Evolutionary conservation across 257 asterid species (phyloP).

Genomic region (Verbascum thapsus): DNA sequence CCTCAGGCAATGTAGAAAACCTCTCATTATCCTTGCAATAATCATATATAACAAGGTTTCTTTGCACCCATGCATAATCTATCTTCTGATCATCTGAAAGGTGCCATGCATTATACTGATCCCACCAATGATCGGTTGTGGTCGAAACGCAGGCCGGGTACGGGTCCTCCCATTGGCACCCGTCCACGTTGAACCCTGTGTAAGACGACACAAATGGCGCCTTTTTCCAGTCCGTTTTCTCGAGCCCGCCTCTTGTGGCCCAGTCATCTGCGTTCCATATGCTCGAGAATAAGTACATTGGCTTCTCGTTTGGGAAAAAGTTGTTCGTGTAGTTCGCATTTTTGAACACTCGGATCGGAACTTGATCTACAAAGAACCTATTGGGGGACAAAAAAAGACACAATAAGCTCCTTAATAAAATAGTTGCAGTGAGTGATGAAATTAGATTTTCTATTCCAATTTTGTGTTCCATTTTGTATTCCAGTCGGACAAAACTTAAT

Average conservation of each 20-base stretch:
- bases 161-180: conserved; percentile 88
- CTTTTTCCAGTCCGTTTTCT: conserved; percentile 88
- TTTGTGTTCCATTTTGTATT: no score
- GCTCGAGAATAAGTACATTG: conserved; percentile 93
- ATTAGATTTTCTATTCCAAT: no score
- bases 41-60: conserved; percentile 86
- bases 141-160: conserved; percentile 83
- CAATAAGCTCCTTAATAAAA: no score
- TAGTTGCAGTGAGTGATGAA: neutral
- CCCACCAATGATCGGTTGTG: conserved; percentile 91
- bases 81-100: conserved; percentile 57
- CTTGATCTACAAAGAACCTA: conserved; percentile 81
- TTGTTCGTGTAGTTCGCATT: conserved; percentile 87
- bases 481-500: no score
- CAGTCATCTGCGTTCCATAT: conserved; percentile 98
- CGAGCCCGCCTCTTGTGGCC: conserved; percentile 96
- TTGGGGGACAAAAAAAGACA: neutral
- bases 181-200: conserved; percentile 71
- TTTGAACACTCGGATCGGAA: conserved; percentile 81
- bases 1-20: conserved; percentile 64
- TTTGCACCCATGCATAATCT: conserved; percentile 84
- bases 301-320: conserved; percentile 81
- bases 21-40: conserved; percentile 75
- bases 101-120: conserved; percentile 83
- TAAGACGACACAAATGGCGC: conserved; percentile 92